Conservation (phyloP, 768 basidiomycete genomes). For the Mycena maculata region DNA sequence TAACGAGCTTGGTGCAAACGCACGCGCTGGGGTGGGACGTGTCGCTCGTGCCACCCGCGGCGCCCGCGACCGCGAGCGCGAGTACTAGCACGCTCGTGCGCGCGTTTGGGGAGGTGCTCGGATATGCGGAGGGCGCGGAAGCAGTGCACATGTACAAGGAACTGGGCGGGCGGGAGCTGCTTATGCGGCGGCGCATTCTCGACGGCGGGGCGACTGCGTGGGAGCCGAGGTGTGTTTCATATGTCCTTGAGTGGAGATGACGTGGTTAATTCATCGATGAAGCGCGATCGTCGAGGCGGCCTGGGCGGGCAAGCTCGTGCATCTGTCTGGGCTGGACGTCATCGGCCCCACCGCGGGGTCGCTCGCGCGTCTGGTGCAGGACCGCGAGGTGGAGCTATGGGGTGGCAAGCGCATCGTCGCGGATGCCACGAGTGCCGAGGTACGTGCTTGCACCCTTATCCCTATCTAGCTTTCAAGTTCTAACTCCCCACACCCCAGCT, state of each 20-base stretch:
- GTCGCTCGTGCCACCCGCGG: slow-evolving; percentile 67
- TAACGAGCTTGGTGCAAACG: slow-evolving; percentile 70
- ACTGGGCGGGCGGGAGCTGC: slow-evolving; percentile 70
- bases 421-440: slow-evolving; percentile 59
- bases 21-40: slow-evolving; percentile 77
- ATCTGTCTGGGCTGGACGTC: slow-evolving; percentile 72
- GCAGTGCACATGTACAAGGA: slow-evolving; percentile 77
- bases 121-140: slow-evolving; percentile 60
- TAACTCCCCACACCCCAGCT: slow-evolving; percentile 33
- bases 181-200: slow-evolving; percentile 70
- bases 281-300: slow-evolving; percentile 69
- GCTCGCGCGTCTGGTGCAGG: slow-evolving; percentile 67
- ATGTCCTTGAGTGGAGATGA: neutral
- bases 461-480: neutral
- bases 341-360: slow-evolving; percentile 75
- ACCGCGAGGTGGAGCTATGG: slow-evolving; percentile 75
- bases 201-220: slow-evolving; percentile 68
- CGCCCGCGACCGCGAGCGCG: slow-evolving; percentile 70
- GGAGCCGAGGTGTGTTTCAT: slow-evolving; percentile 71
- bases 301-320: slow-evolving; percentile 67
- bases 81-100: slow-evolving; percentile 68
- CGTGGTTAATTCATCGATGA: slow-evolving; percentile 10
- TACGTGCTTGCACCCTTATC: slow-evolving; percentile 30
- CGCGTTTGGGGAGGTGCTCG: slow-evolving; percentile 66
- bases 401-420: slow-evolving; percentile 69